Percentiles rank a stretch among this genome's conserved stretches.
phyloP scores from a whole-genome alignment of 345 rosid species.

The Hibiscus mutabilis region DNA sequence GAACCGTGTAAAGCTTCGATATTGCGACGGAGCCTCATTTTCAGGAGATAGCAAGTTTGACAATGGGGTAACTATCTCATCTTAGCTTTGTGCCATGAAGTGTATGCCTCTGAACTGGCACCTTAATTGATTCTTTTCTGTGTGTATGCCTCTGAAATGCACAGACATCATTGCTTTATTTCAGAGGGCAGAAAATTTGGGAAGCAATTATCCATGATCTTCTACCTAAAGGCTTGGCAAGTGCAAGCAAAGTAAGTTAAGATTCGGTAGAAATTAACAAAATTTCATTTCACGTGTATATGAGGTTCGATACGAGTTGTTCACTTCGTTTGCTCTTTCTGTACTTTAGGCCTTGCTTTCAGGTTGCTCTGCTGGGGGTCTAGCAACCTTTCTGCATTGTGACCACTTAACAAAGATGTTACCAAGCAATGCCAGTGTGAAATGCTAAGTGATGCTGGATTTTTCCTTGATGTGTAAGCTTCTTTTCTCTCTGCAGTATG shows the following conservation, averaged over 20 bases:
- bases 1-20: slow-evolving; percentile 89
- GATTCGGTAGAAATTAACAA: not conserved
- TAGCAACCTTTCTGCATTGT: slow-evolving; percentile 73
- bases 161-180: slow-evolving; percentile 80
- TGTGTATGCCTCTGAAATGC: slow-evolving; percentile 13
- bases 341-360: slow-evolving; percentile 77
- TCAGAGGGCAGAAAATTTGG: slow-evolving; percentile 91
- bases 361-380: slow-evolving; percentile 98
- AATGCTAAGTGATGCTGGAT: slow-evolving; percentile 97
- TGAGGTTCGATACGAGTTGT: not conserved
- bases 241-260: slow-evolving; percentile 52
- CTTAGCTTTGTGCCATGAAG: not conserved
- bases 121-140: slow-evolving; percentile 4
- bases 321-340: not conserved
- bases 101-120: not conserved
- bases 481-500: not conserved
- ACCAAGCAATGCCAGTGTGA: slow-evolving; percentile 58
- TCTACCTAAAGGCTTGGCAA: slow-evolving; percentile 72
- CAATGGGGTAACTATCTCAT: slow-evolving; percentile 52
- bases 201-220: slow-evolving; percentile 82
- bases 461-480: slow-evolving; percentile 68
- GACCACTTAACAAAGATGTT: slow-evolving; percentile 54
- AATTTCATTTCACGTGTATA: not conserved
- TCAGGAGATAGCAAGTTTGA: slow-evolving; percentile 55
- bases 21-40: slow-evolving; percentile 95